A percentile compares a stretch with the other conserved stretches of the same genome.
Conservation (phyloP, 257 asterid genomes). For the Solanum rostratum region DNA sequence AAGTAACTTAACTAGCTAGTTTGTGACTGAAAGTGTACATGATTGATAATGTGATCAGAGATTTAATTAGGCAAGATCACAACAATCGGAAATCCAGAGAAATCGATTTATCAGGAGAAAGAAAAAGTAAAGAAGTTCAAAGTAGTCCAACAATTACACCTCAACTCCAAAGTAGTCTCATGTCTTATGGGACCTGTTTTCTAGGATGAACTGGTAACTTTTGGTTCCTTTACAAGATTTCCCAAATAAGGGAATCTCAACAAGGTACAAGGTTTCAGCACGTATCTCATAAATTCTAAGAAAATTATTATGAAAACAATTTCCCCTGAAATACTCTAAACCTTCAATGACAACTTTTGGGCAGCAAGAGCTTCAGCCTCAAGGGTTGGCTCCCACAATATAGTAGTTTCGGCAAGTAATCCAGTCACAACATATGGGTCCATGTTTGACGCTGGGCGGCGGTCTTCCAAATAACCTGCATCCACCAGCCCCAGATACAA, state of each 20-base stretch:
- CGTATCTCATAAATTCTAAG: not conserved
- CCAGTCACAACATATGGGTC: slow-evolving; percentile 86
- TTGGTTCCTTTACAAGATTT: not conserved
- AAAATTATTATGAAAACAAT: not conserved
- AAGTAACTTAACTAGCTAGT: not conserved
- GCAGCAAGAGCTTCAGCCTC: slow-evolving; percentile 93
- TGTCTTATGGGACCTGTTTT: not conserved
- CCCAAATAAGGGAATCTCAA: not conserved
- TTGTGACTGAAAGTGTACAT: not conserved
- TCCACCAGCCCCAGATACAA: not conserved
- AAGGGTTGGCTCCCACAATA: slow-evolving; percentile 88
- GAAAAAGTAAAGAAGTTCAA: not conserved
- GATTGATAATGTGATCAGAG: not conserved
- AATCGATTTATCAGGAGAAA: not conserved
- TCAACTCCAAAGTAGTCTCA: not conserved
- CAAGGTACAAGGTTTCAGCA: slow-evolving; percentile 13
- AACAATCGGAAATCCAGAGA: not conserved
- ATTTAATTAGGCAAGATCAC: not conserved
- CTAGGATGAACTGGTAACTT: not conserved
- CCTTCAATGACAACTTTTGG: slow-evolving; percentile 60
- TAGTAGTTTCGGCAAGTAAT: slow-evolving; percentile 81
- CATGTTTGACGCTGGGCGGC: slow-evolving; percentile 99
- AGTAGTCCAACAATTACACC: not conserved
- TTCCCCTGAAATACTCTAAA: slow-evolving; percentile 18
- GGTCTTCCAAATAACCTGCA: slow-evolving; percentile 89